phyloP scores from a whole-genome alignment of 345 rosid genomes.

The Citrus inodora region DNA sequence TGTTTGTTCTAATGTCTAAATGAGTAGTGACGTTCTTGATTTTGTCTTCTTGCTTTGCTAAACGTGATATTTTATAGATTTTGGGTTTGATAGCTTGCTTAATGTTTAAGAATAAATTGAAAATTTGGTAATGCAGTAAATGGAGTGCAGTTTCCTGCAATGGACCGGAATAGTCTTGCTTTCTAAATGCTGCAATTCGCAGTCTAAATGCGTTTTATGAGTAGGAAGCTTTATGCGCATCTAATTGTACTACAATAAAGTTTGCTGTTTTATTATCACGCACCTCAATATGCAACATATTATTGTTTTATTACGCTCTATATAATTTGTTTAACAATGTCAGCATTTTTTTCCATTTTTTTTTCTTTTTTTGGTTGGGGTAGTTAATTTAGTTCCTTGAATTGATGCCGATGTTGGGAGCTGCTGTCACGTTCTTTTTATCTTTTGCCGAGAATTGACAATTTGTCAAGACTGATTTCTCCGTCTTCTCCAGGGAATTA shows the following conservation, averaged over 20 bases:
- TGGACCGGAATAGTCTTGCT: background rate
- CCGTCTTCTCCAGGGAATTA: background rate
- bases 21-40: background rate
- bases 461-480: background rate
- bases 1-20: conserved; percentile 47
- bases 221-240: background rate
- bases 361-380: background rate
- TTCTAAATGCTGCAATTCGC: background rate
- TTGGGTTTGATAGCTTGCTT: background rate
- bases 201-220: background rate
- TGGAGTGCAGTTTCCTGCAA: background rate
- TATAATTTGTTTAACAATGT: background rate
- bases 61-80: background rate
- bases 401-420: background rate
- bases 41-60: background rate
- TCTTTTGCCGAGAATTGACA: background rate
- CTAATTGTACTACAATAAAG: background rate
- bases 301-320: background rate
- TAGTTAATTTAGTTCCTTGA: background rate
- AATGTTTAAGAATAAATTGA: background rate
- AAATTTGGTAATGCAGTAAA: background rate
- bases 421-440: background rate
- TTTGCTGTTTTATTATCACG: background rate
- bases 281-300: background rate
- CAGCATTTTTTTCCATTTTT: background rate